Evolutionary conservation across 208 protist species (phyloP).

Genomic region (Borovskyia barvae): DNA sequence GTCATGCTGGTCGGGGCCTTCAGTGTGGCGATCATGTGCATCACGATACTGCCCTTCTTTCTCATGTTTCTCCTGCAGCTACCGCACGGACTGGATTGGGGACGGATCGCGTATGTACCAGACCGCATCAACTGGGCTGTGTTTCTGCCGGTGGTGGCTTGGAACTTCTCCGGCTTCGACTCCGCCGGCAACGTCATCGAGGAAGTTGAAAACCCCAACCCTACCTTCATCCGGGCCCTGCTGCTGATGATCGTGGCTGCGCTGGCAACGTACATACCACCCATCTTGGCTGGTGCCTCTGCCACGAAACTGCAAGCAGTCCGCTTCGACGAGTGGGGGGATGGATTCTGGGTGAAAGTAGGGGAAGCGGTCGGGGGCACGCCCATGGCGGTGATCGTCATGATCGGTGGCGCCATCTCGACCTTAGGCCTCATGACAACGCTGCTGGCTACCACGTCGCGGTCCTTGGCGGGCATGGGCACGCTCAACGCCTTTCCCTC

Average conservation of each 20-base stretch:
- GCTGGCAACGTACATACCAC: conserved; percentile 80
- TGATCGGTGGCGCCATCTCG: conserved; percentile 79
- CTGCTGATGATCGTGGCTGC: conserved; percentile 79
- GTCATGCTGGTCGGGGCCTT: conserved; percentile 70
- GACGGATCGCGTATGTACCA: conserved; percentile 69
- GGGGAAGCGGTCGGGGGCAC: conserved; percentile 81
- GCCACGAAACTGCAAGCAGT: conserved; percentile 46
- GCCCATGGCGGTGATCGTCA: conserved; percentile 64
- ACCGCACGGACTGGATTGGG: conserved; percentile 74
- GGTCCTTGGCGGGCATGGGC: conserved; percentile 85
- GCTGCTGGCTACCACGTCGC: conserved; percentile 81
- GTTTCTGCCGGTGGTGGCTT: conserved; percentile 85
- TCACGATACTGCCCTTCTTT: conserved; percentile 88
- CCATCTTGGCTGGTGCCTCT: conserved; percentile 79
- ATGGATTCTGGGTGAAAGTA: conserved; percentile 88
- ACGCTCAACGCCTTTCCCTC: conserved; percentile 78
- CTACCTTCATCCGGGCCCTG: conserved; percentile 82
- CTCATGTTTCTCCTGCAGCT: conserved; percentile 85
- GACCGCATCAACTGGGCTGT: conserved; percentile 77
- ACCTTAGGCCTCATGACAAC: conserved; percentile 86
- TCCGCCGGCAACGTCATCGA: conserved; percentile 89
- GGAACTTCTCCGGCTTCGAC: conserved; percentile 92
- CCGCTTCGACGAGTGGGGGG: conserved; percentile 73
- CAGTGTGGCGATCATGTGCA: conserved; percentile 78
- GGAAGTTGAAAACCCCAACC: conserved; percentile 82